Evolutionary conservation across 805 yeast genomes (phyloP).

Genomic region (Cyberlindnera xylosilytica): DNA sequence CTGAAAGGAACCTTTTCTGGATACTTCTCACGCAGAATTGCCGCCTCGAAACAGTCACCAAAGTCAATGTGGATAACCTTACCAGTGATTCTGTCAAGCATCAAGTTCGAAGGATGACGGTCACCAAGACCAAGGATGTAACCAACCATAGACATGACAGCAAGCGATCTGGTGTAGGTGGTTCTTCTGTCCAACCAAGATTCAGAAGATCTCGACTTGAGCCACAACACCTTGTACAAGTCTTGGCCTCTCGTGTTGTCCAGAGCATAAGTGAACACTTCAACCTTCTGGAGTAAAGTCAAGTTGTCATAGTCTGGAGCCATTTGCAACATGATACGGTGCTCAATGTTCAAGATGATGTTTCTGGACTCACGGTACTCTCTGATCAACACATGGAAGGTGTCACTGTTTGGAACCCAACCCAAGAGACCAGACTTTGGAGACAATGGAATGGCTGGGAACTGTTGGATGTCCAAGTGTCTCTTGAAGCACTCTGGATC

Average conservation of each 20-base stretch:
- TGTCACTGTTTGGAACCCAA: conserved; percentile 97
- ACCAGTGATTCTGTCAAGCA: conserved; percentile 93
- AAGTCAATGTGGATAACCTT: conserved; percentile 96
- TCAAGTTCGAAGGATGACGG: conserved; percentile 94
- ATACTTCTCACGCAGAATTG: conserved; percentile 90
- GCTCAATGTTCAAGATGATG: conserved; percentile 87
- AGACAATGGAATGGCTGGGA: conserved; percentile 91
- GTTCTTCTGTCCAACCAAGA: conserved; percentile 98
- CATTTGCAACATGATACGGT: conserved; percentile 94
- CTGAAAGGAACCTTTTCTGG: conserved; percentile 99
- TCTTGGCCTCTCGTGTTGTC: conserved; percentile 97
- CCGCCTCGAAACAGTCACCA: conserved; percentile 99
- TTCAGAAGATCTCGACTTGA: conserved; percentile 92
- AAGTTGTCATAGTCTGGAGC: conserved; percentile 91
- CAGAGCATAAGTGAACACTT: conserved; percentile 92
- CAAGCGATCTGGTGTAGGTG: conserved; percentile 90
- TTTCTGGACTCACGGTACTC: conserved; percentile 92
- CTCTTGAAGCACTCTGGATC: conserved; percentile 96
- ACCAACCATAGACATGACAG: conserved; percentile 99
- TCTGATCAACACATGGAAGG: conserved; percentile 88
- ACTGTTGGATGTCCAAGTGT: conserved; percentile 88
- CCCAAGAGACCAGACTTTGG: conserved; percentile 96
- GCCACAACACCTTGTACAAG: conserved; percentile 91
- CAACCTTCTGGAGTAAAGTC: conserved; percentile 88
- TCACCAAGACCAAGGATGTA: conserved; percentile 96